Percentiles rank a stretch among this genome's conserved stretches.
Evolutionary conservation across 208 protist species (phyloP).

Genomic region (Kentomonas sorsogonicus): DNA sequence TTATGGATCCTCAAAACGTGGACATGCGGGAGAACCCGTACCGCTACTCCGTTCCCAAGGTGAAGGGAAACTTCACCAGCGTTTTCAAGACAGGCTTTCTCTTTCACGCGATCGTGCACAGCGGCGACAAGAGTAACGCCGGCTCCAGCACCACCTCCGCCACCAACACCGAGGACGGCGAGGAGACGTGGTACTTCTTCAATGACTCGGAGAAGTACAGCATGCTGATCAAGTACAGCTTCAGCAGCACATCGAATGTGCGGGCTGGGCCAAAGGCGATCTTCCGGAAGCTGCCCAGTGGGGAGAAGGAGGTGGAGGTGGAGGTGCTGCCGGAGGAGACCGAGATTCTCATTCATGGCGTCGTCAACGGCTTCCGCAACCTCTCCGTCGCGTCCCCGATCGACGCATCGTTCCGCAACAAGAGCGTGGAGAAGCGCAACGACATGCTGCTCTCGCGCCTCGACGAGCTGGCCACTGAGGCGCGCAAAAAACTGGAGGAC

Average conservation of each 20-base stretch:
- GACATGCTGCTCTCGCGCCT: conserved; percentile 7
- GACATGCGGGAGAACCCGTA: conserved; percentile 2
- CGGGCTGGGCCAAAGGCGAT: conserved; percentile 17
- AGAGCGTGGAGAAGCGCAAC: conserved; percentile 5
- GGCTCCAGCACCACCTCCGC: too few relatives aligned
- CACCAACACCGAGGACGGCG: too few relatives aligned
- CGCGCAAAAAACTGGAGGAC: too few relatives aligned
- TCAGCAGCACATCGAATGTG: conserved; percentile 29
- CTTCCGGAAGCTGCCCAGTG: conserved; percentile 11
- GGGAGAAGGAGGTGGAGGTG: conserved; percentile 19
- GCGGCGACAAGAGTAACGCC: too few relatives aligned
- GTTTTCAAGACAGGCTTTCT: conserved; percentile 36
- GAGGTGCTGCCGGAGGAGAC: conserved; percentile 49
- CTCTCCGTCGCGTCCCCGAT: conserved; percentile 21
- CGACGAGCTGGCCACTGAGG: conserved; percentile 20
- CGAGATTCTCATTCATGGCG: conserved; percentile 31
- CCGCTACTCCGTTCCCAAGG: conserved; percentile 19
- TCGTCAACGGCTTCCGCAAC: conserved; percentile 34
- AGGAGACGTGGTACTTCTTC: conserved; percentile 60
- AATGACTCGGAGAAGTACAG: conserved; percentile 62
- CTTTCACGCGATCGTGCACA: conserved; percentile 32
- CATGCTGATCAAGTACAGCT: conserved; percentile 46
- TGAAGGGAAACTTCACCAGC: conserved; percentile 14
- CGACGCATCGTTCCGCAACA: conserved; percentile 18
- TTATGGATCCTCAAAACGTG: conserved; percentile 3